phyloP scores from a whole-genome alignment of 2,329 filamentous ascomycete genomes.

The Diplodia sapinea region DNA sequence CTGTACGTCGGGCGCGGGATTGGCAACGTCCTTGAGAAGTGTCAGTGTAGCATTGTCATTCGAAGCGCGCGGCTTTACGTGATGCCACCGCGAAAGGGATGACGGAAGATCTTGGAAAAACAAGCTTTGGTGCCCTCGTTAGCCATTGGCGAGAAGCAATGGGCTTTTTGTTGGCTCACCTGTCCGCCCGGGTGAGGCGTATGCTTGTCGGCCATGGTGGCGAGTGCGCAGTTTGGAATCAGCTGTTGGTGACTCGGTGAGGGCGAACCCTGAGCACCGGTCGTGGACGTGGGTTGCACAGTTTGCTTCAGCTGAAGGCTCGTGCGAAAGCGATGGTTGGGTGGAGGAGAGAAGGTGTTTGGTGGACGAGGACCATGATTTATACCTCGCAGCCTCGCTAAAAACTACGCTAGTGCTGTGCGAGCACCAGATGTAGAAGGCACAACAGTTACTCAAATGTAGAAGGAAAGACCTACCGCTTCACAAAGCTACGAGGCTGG shows the following conservation, averaged over 20 bases:
- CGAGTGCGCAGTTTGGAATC: neutral
- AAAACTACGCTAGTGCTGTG: neutral
- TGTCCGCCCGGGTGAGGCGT: too few species aligned
- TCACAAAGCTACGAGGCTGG: too few species aligned
- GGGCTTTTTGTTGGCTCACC: too few species aligned
- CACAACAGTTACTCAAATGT: neutral
- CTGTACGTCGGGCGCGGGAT: neutral
- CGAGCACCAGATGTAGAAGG: neutral
- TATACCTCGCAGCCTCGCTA: neutral
- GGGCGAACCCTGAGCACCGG: too few species aligned
- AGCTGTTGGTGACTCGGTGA: too few species aligned
- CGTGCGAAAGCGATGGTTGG: too few species aligned
- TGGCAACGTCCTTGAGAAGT: neutral
- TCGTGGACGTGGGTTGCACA: neutral
- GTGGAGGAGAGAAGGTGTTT: neutral
- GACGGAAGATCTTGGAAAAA: too few species aligned
- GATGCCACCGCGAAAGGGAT: too few species aligned
- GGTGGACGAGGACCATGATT: neutral
- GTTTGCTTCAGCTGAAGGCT: neutral
- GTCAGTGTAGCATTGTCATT: neutral
- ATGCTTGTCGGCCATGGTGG: neutral
- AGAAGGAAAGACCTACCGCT: too few species aligned
- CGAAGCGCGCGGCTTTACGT: too few species aligned
- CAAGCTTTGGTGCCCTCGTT: too few species aligned
- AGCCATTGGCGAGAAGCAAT: too few species aligned